Conservation (phyloP, 345 rosid genomes). For the Gossypium ekmanianum region DNA sequence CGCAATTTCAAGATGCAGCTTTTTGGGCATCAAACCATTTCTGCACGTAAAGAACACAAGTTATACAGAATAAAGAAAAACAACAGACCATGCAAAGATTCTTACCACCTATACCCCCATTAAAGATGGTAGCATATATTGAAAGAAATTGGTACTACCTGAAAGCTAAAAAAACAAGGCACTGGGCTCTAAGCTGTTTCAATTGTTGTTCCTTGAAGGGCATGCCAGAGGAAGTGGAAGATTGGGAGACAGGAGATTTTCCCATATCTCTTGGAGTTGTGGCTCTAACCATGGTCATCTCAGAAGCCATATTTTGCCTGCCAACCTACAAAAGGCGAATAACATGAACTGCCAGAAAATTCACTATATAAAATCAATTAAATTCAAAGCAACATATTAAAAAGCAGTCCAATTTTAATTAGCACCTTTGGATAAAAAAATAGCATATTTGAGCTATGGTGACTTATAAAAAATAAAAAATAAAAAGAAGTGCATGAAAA, state of each 20-base stretch:
- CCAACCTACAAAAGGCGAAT: constrained; percentile 40
- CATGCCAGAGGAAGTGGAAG: constrained; percentile 38
- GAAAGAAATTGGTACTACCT: constrained; percentile 39
- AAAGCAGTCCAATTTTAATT: not conserved
- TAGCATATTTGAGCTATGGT: not conserved
- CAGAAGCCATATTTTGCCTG: constrained; percentile 42
- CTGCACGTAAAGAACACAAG: constrained; percentile 35
- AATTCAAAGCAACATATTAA: constrained; percentile 6
- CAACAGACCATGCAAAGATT: not conserved
- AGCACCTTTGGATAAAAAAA: not conserved
- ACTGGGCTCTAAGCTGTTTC: constrained; percentile 94
- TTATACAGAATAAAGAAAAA: not conserved
- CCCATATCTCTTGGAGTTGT: constrained; percentile 58
- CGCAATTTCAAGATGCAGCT: constrained; percentile 79
- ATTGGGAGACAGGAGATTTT: constrained; percentile 50
- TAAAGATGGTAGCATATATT: constrained; percentile 8
- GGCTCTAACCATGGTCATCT: constrained; percentile 42
- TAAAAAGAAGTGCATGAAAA: not conserved
- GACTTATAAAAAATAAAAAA: not conserved
- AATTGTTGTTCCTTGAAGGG: constrained; percentile 88
- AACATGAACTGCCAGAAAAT: not conserved
- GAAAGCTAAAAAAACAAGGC: constrained; percentile 88
- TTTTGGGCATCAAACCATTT: constrained; percentile 74
- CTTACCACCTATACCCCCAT: not conserved
- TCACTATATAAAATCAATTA: not conserved